phyloP scores from a whole-genome alignment of 208 protist genomes.

The Leishmania turanica region DNA sequence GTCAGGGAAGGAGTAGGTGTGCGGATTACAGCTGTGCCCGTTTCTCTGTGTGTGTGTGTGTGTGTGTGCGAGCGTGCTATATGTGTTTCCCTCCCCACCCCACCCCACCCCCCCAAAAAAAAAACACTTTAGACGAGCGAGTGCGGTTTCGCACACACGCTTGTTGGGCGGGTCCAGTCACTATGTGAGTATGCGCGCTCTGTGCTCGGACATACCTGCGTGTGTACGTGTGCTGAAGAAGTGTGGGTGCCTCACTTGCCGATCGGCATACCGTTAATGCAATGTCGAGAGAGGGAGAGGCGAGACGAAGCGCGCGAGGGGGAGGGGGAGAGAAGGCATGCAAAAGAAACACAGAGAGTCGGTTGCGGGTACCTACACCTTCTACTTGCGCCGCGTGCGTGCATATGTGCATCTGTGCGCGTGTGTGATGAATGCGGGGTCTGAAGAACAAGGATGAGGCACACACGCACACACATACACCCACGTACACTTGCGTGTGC shows the following conservation, averaged over 20 bases:
- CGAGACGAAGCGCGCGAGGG: not conserved
- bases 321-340: not conserved
- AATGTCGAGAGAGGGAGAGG: not conserved
- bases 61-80: too few species aligned
- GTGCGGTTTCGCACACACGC: not conserved
- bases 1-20: not conserved
- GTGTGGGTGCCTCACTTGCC: not conserved
- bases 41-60: not conserved
- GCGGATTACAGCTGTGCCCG: not conserved
- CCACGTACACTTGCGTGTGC: too few species aligned
- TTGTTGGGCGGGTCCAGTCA: not conserved
- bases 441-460: not conserved
- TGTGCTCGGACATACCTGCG: not conserved
- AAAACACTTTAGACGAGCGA: not conserved
- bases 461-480: not conserved
- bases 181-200: not conserved
- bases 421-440: not conserved
- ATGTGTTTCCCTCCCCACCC: not conserved
- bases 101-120: too few species aligned
- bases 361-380: not conserved
- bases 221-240: not conserved
- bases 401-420: not conserved
- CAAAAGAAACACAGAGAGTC: not conserved
- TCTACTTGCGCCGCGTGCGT: not conserved
- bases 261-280: not conserved